Percentiles rank a stretch among this genome's conserved stretches.
Conservation (phyloP, 176 grass and related monocot species). For the Elymus sibiricus region DNA sequence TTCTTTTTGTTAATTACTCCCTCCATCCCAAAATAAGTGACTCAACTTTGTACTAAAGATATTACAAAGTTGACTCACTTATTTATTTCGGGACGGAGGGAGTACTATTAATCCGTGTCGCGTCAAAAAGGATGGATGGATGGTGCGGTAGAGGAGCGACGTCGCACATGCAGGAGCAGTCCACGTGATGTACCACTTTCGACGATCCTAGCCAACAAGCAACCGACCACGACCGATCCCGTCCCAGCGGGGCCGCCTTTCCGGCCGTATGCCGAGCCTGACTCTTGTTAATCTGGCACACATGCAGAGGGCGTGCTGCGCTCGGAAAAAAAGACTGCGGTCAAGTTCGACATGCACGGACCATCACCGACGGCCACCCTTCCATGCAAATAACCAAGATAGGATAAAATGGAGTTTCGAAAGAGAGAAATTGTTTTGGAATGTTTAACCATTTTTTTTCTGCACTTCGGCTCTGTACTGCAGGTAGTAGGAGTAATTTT, state of each 20-base stretch:
- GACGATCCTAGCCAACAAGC: not conserved
- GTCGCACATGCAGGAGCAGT: not conserved
- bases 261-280: not conserved
- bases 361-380: no score
- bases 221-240: not conserved
- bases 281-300: not conserved
- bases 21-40: no score
- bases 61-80: no score
- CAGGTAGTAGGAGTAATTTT: no score
- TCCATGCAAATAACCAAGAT: no score
- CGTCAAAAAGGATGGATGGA: not conserved
- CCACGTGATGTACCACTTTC: slow-evolving; percentile 9
- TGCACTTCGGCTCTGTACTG: no score
- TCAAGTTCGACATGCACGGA: no score
- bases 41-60: no score
- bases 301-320: not conserved
- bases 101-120: not conserved
- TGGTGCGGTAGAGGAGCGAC: not conserved
- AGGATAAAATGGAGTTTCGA: no score
- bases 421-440: no score
- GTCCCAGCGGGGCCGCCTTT: not conserved
- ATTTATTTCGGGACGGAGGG: no score
- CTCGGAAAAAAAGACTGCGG: not conserved
- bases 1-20: not conserved
- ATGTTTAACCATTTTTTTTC: no score